phyloP scores from a whole-genome alignment of 441 rosid species.

The Kokia cookei region DNA sequence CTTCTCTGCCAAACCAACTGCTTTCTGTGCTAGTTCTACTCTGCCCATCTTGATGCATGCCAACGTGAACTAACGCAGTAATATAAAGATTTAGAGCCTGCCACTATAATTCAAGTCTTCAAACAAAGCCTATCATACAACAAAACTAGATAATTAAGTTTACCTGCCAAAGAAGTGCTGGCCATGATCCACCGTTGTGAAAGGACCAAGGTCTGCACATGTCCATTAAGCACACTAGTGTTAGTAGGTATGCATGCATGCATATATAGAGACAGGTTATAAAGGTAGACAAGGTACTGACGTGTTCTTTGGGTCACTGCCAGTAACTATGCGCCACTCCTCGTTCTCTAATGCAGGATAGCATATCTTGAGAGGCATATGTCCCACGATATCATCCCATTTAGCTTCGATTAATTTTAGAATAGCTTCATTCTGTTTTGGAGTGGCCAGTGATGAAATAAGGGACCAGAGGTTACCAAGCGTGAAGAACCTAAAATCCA shows the following conservation, averaged over 20 bases:
- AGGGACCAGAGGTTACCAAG: slow-evolving; percentile 91
- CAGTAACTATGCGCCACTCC: slow-evolving; percentile 87
- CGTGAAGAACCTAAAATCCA: slow-evolving; percentile 32
- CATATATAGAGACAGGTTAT: not conserved
- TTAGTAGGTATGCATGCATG: not conserved
- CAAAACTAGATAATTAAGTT: slow-evolving; percentile 1
- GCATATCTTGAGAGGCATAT: slow-evolving; percentile 91
- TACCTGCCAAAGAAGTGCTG: slow-evolving; percentile 95
- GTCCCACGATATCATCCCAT: slow-evolving; percentile 36
- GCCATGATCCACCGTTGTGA: slow-evolving; percentile 97
- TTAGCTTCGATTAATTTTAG: slow-evolving; percentile 44
- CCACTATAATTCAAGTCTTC: not conserved
- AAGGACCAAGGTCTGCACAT: slow-evolving; percentile 89
- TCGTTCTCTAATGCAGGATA: slow-evolving; percentile 74
- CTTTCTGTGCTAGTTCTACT: slow-evolving; percentile 43
- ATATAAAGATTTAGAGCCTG: slow-evolving; percentile 2
- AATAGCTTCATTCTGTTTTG: slow-evolving; percentile 71
- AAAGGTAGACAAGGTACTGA: slow-evolving; percentile 19
- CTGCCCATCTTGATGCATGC: slow-evolving; percentile 95
- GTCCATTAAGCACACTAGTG: not conserved
- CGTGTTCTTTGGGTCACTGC: slow-evolving; percentile 97
- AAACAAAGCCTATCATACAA: not conserved
- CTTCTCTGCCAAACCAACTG: slow-evolving; percentile 38
- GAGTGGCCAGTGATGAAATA: slow-evolving; percentile 76
- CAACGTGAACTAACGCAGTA: slow-evolving; percentile 64